Percentiles rank a stretch among this genome's conserved stretches.
These are phyloP conservation scores for Cystoisospora suis DNA, from an alignment of 169 alveolate species.

Conservation along the genomic window DNA sequence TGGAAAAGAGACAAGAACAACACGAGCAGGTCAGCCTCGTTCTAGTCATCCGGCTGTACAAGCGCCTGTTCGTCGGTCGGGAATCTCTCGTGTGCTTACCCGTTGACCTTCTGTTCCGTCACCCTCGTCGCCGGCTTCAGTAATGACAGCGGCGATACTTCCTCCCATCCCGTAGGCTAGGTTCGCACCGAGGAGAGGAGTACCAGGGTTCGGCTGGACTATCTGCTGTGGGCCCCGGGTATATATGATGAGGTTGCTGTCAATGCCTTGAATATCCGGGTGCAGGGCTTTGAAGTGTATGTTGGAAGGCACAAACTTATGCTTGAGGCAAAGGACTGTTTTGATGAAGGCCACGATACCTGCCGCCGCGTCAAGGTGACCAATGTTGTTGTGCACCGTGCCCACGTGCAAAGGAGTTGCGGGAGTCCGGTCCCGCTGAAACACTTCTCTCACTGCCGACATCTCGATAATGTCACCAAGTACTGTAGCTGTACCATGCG, in stretches of 20 bases:
- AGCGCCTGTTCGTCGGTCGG: too few relatives aligned
- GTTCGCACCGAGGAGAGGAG: constrained; percentile 46
- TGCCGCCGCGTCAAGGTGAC: constrained; percentile 80
- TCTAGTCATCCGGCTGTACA: too few relatives aligned
- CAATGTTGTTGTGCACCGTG: constrained; percentile 72
- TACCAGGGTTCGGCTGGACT: neutral
- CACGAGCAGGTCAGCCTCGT: neutral
- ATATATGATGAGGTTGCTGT: constrained; percentile 30
- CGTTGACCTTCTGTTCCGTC: neutral
- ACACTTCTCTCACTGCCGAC: constrained; percentile 68
- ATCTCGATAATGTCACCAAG: constrained; percentile 81
- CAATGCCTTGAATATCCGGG: constrained; percentile 70
- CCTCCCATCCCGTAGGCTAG: constrained; percentile 64
- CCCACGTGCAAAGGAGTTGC: constrained; percentile 65
- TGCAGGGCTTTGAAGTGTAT: constrained; percentile 73
- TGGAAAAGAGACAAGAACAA: neutral
- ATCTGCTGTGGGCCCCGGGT: constrained; percentile 49
- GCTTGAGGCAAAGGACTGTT: constrained; percentile 65
- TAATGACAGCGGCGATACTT: constrained; percentile 53
- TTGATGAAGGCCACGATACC: constrained; percentile 74
- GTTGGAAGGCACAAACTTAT: constrained; percentile 75
- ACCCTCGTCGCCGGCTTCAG: constrained; percentile 58
- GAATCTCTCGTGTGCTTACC: too few relatives aligned
- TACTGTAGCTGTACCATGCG: constrained; percentile 83
- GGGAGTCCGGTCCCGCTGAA: constrained; percentile 19